Conservation (phyloP, 495 filamentous ascomycete genomes). For the Hyaloscypha hepaticicola region DNA sequence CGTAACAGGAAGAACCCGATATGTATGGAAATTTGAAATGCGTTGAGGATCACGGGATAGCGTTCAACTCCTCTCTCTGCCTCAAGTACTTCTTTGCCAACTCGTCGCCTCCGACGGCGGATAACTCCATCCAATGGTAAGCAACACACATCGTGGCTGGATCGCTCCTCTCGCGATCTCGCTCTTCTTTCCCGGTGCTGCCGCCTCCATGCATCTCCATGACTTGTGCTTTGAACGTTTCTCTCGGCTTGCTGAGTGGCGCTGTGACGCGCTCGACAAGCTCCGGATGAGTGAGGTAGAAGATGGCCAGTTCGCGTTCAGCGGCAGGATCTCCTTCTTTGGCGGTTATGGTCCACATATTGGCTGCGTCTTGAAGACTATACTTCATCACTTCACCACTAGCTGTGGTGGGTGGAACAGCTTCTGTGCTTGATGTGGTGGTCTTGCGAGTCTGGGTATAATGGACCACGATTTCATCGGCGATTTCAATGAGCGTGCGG, state of each 20-base stretch:
- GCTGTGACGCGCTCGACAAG: constrained; percentile 80
- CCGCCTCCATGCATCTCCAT: constrained; percentile 58
- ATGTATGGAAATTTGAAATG: too few species aligned
- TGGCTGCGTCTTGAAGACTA: constrained; percentile 79
- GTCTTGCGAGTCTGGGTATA: constrained; percentile 53
- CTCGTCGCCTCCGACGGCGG: constrained; percentile 81
- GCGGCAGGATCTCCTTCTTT: constrained; percentile 90
- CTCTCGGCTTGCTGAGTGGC: constrained; percentile 78
- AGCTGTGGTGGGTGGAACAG: constrained; percentile 18
- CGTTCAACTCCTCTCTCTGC: constrained; percentile 46
- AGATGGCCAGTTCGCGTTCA: constrained; percentile 91
- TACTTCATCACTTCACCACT: constrained; percentile 41
- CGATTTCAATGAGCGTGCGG: constrained; percentile 84
- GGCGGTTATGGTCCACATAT: constrained; percentile 92
- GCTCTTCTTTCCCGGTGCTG: constrained; percentile 42
- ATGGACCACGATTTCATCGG: constrained; percentile 68
- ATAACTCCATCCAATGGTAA: constrained; percentile 97
- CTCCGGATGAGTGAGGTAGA: constrained; percentile 92
- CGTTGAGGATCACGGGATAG: constrained; percentile 25
- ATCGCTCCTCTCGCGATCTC: constrained; percentile 60
- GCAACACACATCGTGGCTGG: constrained; percentile 93
- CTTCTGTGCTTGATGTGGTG: constrained; percentile 31
- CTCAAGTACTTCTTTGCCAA: constrained; percentile 83
- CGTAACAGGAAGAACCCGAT: neutral
- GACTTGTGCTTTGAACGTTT: constrained; percentile 88